Conservation (phyloP, 768 basidiomycete genomes). For the Lactifluus hygrophoroides region DNA sequence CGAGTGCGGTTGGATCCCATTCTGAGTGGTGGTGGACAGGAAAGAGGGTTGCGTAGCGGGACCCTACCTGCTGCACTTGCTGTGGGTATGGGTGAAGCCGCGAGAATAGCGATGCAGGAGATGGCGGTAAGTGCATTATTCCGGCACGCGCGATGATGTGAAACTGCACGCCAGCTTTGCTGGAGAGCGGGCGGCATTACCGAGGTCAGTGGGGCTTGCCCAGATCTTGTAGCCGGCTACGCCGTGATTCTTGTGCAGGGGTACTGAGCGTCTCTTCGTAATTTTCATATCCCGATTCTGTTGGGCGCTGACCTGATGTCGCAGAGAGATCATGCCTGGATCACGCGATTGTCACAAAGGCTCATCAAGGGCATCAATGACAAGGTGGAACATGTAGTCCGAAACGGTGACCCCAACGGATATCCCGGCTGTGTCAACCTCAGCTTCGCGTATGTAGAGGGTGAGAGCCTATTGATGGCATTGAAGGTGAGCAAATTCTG, state of each 20-base stretch:
- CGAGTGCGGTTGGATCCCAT: conserved; percentile 93
- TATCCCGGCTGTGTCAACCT: conserved; percentile 96
- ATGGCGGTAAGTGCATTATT: conserved; percentile 67
- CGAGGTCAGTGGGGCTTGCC: conserved; percentile 41
- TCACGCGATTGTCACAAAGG: conserved; percentile 68
- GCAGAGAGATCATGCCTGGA: conserved; percentile 72
- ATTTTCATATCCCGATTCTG: conserved; percentile 19
- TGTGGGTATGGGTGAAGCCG: conserved; percentile 93
- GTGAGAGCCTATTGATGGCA: conserved; percentile 95
- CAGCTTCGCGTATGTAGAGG: conserved; percentile 94
- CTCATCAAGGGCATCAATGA: conserved; percentile 75
- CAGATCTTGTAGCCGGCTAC: conserved; percentile 39
- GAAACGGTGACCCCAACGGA: conserved; percentile 87
- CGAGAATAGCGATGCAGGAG: conserved; percentile 82
- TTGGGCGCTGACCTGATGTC: conserved; percentile 23
- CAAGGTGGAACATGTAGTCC: conserved; percentile 81
- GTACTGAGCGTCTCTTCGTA: conserved; percentile 57
- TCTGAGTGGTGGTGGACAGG: conserved; percentile 93
- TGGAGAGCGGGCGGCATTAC: conserved; percentile 25
- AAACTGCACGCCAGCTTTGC: conserved; percentile 23
- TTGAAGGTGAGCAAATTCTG: conserved; percentile 58
- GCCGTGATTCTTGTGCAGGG: conserved; percentile 81
- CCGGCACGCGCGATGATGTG: conserved; percentile 27
- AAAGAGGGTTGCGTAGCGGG: conserved; percentile 91
- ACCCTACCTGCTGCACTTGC: conserved; percentile 82